Evolutionary conservation across 495 filamentous ascomycete genomes (phyloP).

Genomic region (Penicillium daleae): DNA sequence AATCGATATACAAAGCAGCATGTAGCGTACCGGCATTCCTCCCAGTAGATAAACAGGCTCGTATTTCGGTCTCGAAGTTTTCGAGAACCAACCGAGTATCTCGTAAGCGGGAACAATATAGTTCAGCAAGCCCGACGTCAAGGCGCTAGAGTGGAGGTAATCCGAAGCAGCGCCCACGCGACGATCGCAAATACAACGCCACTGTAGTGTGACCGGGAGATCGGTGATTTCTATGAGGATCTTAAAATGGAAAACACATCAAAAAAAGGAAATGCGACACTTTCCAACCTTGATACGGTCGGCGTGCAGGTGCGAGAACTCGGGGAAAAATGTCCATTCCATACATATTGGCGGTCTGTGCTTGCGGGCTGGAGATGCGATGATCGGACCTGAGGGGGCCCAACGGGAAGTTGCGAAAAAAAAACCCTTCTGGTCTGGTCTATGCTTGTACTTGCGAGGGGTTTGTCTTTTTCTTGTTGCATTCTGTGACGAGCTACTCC

Average conservation of each 20-base stretch:
- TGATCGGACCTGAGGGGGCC: constrained; percentile 22
- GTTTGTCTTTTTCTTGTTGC: not conserved
- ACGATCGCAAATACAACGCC: not conserved
- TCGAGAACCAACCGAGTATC: not conserved
- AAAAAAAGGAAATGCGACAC: not conserved
- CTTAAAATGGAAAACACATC: not conserved
- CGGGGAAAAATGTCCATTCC: constrained; percentile 12
- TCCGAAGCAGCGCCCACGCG: not conserved
- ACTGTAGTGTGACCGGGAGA: not conserved
- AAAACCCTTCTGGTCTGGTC: not conserved
- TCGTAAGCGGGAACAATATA: not conserved
- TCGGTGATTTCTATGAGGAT: not conserved
- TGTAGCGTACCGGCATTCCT: not conserved
- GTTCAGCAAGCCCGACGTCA: constrained; percentile 5
- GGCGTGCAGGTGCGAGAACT: not conserved
- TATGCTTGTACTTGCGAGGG: not conserved
- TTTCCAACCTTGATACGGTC: not conserved
- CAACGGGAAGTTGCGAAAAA: constrained; percentile 8
- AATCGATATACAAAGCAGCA: not conserved
- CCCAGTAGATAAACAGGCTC: too few species aligned
- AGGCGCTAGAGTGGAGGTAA: not conserved
- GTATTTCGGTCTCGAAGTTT: not conserved
- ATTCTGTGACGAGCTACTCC: not conserved
- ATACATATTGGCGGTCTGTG: constrained; percentile 23
- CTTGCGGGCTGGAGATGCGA: constrained; percentile 22